Evolutionary conservation across 495 filamentous ascomycete species (phyloP).

Genomic region (Podospora bellae-mahoneyi): DNA sequence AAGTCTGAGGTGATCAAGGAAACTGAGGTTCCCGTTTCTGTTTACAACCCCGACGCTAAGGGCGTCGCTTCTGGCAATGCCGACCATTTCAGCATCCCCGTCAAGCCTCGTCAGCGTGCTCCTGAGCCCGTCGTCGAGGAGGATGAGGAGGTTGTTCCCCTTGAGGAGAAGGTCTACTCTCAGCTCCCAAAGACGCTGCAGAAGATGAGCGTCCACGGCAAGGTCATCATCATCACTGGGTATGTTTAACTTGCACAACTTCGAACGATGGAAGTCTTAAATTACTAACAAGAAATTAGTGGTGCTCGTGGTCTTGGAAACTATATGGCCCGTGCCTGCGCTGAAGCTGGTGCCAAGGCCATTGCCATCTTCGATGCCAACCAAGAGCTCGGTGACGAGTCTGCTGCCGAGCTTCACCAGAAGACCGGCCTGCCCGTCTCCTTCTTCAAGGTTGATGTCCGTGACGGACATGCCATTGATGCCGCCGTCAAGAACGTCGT

Average conservation of each 20-base stretch:
- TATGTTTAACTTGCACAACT: constrained; percentile 36
- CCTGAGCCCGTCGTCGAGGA: constrained; percentile 33
- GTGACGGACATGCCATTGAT: constrained; percentile 60
- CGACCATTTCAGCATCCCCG: constrained; percentile 72
- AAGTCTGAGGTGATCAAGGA: constrained; percentile 49
- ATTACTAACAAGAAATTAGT: constrained; percentile 41
- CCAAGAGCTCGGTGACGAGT: constrained; percentile 64
- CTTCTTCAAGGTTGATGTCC: constrained; percentile 76
- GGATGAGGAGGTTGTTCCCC: constrained; percentile 38
- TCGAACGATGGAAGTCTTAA: background rate
- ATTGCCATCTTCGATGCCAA: constrained; percentile 73
- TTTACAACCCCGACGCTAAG: constrained; percentile 45
- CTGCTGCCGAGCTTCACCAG: constrained; percentile 62
- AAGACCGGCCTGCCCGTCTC: constrained; percentile 66
- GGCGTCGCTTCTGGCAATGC: constrained; percentile 45
- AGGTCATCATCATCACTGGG: constrained; percentile 71
- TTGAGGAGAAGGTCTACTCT: constrained; percentile 42
- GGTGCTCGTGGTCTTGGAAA: constrained; percentile 73
- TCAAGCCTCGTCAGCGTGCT: constrained; percentile 55
- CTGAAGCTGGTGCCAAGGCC: constrained; percentile 68
- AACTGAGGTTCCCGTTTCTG: constrained; percentile 49
- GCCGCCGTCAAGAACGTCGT: constrained; percentile 58
- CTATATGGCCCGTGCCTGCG: constrained; percentile 71
- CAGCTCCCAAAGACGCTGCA: constrained; percentile 57
- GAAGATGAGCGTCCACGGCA: constrained; percentile 62